Evolutionary conservation across 805 yeast species (phyloP).

Genomic region (Wickerhamiella cacticola): DNA sequence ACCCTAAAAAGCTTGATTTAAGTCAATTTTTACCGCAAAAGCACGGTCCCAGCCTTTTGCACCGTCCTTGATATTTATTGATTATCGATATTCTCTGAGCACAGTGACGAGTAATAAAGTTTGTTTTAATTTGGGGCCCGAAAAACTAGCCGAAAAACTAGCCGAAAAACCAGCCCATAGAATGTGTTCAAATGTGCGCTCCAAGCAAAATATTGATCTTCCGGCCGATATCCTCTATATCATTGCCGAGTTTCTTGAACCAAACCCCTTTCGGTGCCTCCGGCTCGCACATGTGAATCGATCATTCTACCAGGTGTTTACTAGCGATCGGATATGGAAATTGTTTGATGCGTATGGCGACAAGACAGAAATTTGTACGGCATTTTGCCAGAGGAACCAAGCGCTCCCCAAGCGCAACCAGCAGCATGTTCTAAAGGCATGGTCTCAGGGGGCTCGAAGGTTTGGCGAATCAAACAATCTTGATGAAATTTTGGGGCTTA

Average conservation of each 20-base stretch:
- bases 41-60: not conserved
- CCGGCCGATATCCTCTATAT: not conserved
- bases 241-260: constrained; percentile 1
- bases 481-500: not conserved
- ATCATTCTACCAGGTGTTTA: not conserved
- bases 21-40: too few relatives aligned
- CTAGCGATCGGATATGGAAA: not conserved
- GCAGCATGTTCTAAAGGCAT: not conserved
- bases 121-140: too few relatives aligned
- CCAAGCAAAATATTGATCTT: not conserved
- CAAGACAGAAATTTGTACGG: not conserved
- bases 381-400: not conserved
- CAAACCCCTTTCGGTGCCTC: constrained; percentile 2
- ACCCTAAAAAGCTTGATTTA: too few relatives aligned
- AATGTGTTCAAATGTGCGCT: not conserved
- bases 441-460: constrained; percentile 3
- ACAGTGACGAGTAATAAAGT: too few relatives aligned
- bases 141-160: too few relatives aligned
- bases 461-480: constrained; percentile 1
- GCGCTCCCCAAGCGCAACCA: not conserved
- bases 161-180: too few relatives aligned
- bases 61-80: not conserved
- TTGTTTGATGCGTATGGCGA: not conserved
- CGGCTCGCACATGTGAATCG: not conserved
- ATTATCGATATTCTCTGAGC: not conserved